A percentile compares a stretch with the other conserved stretches of the same genome.
These are phyloP conservation scores for Geotrichum phurueaensis DNA, from an alignment of 1,139 yeast species.

Conservation along the genomic window DNA sequence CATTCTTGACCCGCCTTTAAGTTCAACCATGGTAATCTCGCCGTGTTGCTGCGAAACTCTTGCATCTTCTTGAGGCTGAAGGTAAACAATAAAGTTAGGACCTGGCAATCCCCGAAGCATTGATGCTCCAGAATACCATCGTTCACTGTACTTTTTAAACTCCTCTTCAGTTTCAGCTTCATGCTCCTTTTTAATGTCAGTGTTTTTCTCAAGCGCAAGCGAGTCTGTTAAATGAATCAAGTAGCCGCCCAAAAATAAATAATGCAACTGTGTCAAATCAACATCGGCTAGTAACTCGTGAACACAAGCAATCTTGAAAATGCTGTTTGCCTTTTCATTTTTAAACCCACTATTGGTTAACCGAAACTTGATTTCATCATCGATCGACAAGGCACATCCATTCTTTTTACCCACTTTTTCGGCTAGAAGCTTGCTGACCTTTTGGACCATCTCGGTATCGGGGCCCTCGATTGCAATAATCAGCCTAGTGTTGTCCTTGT, in stretches of 20 bases:
- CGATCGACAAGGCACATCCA: not conserved
- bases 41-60: slow-evolving; percentile 20
- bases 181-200: not conserved
- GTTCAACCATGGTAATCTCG: slow-evolving; percentile 26
- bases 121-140: slow-evolving; percentile 8
- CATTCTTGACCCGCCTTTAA: slow-evolving; percentile 25
- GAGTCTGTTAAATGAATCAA: slow-evolving; percentile 29
- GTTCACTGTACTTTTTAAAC: not conserved
- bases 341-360: slow-evolving; percentile 21
- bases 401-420: slow-evolving; percentile 7
- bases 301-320: slow-evolving; percentile 30
- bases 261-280: slow-evolving; percentile 10
- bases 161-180: not conserved
- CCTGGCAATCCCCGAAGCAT: slow-evolving; percentile 28
- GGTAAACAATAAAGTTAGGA: slow-evolving; percentile 27
- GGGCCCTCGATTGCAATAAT: slow-evolving; percentile 29
- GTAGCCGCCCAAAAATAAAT: slow-evolving; percentile 26
- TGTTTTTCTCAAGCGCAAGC: slow-evolving; percentile 18
- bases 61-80: slow-evolving; percentile 21
- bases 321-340: slow-evolving; percentile 24
- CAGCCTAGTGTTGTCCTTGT: not conserved
- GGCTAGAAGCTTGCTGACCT: slow-evolving; percentile 19
- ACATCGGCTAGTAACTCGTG: slow-evolving; percentile 26
- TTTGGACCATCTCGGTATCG: slow-evolving; percentile 23
- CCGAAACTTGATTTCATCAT: not conserved